These are phyloP conservation scores for Lachnellula suecica DNA, from an alignment of 2,329 filamentous ascomycete genomes.

Conservation along the genomic window DNA sequence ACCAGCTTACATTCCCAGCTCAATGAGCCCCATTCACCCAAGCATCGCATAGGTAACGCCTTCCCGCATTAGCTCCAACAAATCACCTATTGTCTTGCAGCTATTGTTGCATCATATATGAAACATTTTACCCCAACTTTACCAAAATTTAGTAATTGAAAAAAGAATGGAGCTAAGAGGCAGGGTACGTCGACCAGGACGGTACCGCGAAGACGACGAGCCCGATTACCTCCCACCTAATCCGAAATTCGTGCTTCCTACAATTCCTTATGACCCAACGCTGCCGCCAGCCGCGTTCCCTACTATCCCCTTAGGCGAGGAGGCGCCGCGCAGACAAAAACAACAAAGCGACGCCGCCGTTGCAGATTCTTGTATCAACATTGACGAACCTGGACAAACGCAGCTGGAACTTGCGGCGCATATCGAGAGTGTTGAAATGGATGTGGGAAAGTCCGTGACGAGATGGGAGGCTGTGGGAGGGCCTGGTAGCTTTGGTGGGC, in stretches of 20 bases:
- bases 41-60: neutral
- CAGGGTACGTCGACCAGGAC: conserved; percentile 16
- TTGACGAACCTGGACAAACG: neutral
- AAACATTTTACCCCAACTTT: too few species aligned
- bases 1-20: neutral
- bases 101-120: too few species aligned
- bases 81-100: conserved; percentile 4
- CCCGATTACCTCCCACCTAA: conserved; percentile 1
- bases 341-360: neutral
- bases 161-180: conserved; percentile 4
- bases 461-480: conserved; percentile 1
- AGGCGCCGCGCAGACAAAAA: neutral
- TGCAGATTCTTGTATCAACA: neutral
- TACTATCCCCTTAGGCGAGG: conserved; percentile 27
- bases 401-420: too few species aligned
- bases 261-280: conserved; percentile 26
- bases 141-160: too few species aligned
- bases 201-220: conserved; percentile 27
- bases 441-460: too few species aligned
- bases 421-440: too few species aligned
- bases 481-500: neutral
- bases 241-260: conserved; percentile 22
- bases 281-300: conserved; percentile 17
- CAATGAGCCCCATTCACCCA: neutral
- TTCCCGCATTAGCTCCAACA: conserved; percentile 1